Evolutionary conservation across 2,329 filamentous ascomycete species (phyloP).

Genomic region (Claviceps citrina): DNA sequence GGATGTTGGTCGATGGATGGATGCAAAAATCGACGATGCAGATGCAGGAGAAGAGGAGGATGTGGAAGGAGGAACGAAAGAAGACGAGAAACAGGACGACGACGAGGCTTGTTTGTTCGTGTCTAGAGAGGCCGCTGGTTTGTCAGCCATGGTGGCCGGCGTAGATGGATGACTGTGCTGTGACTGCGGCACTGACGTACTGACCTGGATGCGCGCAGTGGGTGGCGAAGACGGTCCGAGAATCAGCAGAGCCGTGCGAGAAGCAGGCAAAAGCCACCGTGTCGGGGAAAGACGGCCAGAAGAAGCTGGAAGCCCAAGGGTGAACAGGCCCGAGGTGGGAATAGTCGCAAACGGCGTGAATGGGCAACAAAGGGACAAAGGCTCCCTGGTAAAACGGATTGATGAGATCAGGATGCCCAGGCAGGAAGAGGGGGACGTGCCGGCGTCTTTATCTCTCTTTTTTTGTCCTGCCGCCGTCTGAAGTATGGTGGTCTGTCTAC

Average conservation of each 20-base stretch:
- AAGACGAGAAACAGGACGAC: constrained; percentile 8
- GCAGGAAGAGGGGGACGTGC: background rate
- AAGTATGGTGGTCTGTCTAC: background rate
- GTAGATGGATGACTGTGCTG: background rate
- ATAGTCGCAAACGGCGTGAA: too few relatives aligned
- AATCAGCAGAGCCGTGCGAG: background rate
- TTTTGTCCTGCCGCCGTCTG: constrained; percentile 1
- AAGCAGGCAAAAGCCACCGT: too few relatives aligned
- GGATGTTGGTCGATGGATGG: constrained; percentile 7
- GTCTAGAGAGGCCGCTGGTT: constrained; percentile 19
- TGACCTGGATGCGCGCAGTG: constrained; percentile 1
- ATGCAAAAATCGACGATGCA: constrained; percentile 6
- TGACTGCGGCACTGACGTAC: constrained; percentile 6
- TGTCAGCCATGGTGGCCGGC: constrained; percentile 19
- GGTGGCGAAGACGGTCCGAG: constrained; percentile 1
- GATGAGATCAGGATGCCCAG: too few relatives aligned
- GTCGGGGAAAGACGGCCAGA: too few relatives aligned
- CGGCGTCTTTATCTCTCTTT: constrained; percentile 3
- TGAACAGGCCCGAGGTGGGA: too few relatives aligned
- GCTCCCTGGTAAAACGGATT: too few relatives aligned
- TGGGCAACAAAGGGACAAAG: too few relatives aligned
- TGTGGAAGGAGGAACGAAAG: constrained; percentile 4
- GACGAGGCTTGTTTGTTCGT: constrained; percentile 8
- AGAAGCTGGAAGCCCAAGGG: too few relatives aligned
- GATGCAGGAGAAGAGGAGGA: constrained; percentile 7